A percentile compares a stretch with the other conserved stretches of the same genome.
phyloP scores from a whole-genome alignment of 73 alveolate species.

The Paramecium sexaurelia region DNA sequence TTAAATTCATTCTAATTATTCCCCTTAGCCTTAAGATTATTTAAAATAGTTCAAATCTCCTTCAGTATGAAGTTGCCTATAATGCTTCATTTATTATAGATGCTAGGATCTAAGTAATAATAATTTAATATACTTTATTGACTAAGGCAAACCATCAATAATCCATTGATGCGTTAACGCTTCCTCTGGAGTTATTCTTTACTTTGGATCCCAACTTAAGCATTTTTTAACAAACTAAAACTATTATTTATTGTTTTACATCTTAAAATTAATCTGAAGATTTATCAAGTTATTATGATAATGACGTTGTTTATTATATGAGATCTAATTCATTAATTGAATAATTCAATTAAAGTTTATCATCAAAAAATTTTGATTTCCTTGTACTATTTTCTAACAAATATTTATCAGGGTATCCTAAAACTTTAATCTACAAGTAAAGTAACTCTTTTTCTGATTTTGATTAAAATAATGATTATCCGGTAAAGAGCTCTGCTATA shows the following conservation, averaged over 20 bases:
- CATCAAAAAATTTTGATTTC: conserved; percentile 25
- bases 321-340: not conserved
- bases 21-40: conserved; percentile 11
- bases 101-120: not conserved
- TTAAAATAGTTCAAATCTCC: not conserved
- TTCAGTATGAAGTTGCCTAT: not conserved
- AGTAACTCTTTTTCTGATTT: conserved; percentile 10
- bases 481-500: conserved; percentile 82
- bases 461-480: conserved; percentile 71
- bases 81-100: not conserved
- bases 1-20: not conserved
- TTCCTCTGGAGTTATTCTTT: conserved; percentile 82
- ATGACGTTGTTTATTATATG: not conserved
- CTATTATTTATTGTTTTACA: not conserved
- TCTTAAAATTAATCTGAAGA: not conserved
- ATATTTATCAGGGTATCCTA: conserved; percentile 8
- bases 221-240: conserved; percentile 75
- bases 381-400: not conserved
- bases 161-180: conserved; percentile 89
- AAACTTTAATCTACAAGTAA: not conserved
- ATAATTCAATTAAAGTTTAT: not conserved
- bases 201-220: conserved; percentile 83
- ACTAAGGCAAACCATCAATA: conserved; percentile 74
- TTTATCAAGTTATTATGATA: not conserved
- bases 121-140: not conserved